A percentile compares a stretch with the other conserved stretches of the same genome.
These are phyloP conservation scores for Chaetoceros tenuissimus DNA, from an alignment of 108 stramenopile genomes.

Conservation along the genomic window DNA sequence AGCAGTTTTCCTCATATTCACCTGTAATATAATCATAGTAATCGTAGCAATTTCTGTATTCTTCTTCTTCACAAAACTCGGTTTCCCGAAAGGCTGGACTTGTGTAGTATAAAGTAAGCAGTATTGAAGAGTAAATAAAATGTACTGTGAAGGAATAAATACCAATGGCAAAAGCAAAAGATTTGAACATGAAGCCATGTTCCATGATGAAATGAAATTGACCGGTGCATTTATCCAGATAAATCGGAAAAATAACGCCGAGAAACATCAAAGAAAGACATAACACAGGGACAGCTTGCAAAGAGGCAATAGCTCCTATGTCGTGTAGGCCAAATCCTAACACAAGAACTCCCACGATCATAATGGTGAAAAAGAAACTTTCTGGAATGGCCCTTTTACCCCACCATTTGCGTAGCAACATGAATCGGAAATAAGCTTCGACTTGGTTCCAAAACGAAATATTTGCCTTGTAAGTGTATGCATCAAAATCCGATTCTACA, in stretches of 20 bases:
- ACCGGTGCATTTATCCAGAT: constrained; percentile 24
- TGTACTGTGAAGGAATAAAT: constrained; percentile 30
- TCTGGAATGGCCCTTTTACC: constrained; percentile 26
- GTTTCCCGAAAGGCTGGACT: constrained; percentile 24
- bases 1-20: too few species aligned
- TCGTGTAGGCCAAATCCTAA: constrained; percentile 18
- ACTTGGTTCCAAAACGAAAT: constrained; percentile 20
- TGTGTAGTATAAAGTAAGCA: constrained; percentile 28
- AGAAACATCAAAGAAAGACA: constrained; percentile 31
- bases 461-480: constrained; percentile 12
- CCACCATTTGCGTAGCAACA: constrained; percentile 22
- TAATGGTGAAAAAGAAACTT: constrained; percentile 16
- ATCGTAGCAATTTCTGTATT: too few species aligned
- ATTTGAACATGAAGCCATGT: constrained; percentile 29
- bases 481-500: constrained; percentile 4
- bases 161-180: constrained; percentile 25
- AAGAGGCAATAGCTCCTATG: neutral
- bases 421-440: constrained; percentile 14
- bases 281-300: constrained; percentile 13
- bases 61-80: constrained; percentile 4
- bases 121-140: constrained; percentile 27
- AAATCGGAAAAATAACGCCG: constrained; percentile 27
- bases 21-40: too few species aligned
- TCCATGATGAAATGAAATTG: constrained; percentile 35
- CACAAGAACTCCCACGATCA: constrained; percentile 6